Base-by-base conservation (phyloP, 768 basidiomycete species). In the Suillus discolor region DNA sequence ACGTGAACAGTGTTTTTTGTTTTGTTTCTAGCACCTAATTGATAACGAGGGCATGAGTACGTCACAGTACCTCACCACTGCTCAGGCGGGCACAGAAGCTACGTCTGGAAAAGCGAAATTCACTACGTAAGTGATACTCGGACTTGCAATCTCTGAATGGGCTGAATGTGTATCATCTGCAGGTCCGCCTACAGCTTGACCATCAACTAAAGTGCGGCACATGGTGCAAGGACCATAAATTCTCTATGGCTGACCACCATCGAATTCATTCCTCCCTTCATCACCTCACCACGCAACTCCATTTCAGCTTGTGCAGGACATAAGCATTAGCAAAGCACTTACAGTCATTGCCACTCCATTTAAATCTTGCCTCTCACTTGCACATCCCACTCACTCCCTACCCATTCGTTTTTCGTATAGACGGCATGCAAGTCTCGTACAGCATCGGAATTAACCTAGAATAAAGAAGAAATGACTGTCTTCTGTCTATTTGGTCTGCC, bases 81-180 rank as follows among this genome's bases (percentile, higher is more conserved):
- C 82, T 2, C 88, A 90, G 70, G 88, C 81, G 8, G 89, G 89
- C 7, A 86, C 85, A 0, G 89, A 91, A 73, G 84, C 85, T 18
- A 89, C 85, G 0, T 80, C 80, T 13, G 88, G 88, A n/a, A 78
- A 79, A 36, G 87, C 84, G 12, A 82, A 79, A 0, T 74, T 89
- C 9, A 82, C 79, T 0, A 85, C 84, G 88, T 89, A 69, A 71
- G 85, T 77, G 41, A 15, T 8, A 6, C 44, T n/a, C 47, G 25
- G 11, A 60, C 20, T 6, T 3, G 25, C 28, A 31, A 45, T 49
- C 25, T 54, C 28, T 47, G 28, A 18, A 8, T 25, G 57, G 16
- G 11, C 62, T 53, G 16, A 36, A 36, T 51, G 16, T 7, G 16
- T 38, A 15, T 62, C 34, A 66, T 54, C n/a, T 34, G 25, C 66